Evolutionary conservation across 1,284 basidiomycete genomes (phyloP).

Genomic region (Cutaneotrichosporon daszewskae): DNA sequence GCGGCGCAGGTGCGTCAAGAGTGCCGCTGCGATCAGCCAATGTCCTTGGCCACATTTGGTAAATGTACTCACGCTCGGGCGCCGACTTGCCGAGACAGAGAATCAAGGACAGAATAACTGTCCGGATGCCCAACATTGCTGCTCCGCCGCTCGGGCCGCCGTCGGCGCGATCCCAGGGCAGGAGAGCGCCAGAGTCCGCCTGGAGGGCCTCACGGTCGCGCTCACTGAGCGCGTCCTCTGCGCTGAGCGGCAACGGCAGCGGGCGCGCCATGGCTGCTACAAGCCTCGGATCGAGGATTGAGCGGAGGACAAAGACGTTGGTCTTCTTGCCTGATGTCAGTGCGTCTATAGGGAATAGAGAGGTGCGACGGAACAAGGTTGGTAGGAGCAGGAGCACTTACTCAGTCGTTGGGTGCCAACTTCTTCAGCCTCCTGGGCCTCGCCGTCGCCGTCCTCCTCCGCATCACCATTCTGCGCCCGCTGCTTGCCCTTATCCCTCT

Average conservation of each 20-base stretch:
- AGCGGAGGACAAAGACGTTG: constrained; percentile 42
- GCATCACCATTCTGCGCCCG: constrained; percentile 14
- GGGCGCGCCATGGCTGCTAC: constrained; percentile 28
- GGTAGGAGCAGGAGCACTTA: too few species aligned
- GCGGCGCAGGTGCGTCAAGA: constrained; percentile 23
- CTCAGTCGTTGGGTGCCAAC: too few species aligned
- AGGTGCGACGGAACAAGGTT: too few species aligned
- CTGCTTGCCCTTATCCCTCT: constrained; percentile 23
- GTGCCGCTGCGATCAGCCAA: background rate
- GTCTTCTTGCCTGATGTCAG: constrained; percentile 15
- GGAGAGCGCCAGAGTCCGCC: constrained; percentile 38
- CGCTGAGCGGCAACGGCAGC: constrained; percentile 17
- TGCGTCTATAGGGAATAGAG: too few species aligned
- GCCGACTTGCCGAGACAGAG: constrained; percentile 33
- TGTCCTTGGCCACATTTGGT: background rate
- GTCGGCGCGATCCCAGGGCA: constrained; percentile 43
- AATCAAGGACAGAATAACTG: constrained; percentile 42
- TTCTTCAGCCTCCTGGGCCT: constrained; percentile 19
- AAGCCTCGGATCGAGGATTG: constrained; percentile 27
- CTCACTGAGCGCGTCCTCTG: background rate
- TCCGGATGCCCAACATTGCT: constrained; percentile 39
- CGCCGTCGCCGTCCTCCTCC: constrained; percentile 20
- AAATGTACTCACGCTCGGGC: constrained; percentile 33
- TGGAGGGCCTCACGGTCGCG: too few species aligned
- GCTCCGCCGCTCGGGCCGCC: constrained; percentile 29